Percentiles rank a stretch among this genome's conserved stretches.
Conservation (phyloP, 148 eudicot genomes). For the Vaccinium macrocarpon region DNA sequence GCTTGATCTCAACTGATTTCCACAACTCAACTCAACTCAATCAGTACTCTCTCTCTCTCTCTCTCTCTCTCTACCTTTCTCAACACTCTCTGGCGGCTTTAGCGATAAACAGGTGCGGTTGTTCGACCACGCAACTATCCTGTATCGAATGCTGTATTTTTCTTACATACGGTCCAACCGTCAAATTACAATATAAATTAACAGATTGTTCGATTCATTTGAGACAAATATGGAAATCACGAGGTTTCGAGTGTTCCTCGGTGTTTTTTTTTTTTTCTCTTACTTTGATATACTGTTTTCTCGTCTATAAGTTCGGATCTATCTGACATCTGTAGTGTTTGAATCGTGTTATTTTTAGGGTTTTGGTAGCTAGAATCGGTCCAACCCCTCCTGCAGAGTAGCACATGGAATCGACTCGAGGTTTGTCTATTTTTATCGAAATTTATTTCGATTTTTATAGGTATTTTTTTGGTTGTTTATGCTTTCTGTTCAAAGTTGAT, state of each 20-base stretch:
- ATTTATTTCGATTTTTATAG: too few species aligned
- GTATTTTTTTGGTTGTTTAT: too few species aligned
- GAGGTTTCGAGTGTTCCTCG: slow-evolving; percentile 14
- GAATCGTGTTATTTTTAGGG: slow-evolving; percentile 21
- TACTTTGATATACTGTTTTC: slow-evolving; percentile 19
- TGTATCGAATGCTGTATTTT: not conserved
- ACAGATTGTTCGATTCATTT: not conserved
- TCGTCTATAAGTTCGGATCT: slow-evolving; percentile 53
- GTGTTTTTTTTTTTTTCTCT: not conserved
- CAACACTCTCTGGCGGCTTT: slow-evolving; percentile 23
- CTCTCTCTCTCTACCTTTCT: slow-evolving; percentile 14
- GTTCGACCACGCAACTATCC: slow-evolving; percentile 11
- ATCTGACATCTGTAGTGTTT: slow-evolving; percentile 26
- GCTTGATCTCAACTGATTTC: not conserved
- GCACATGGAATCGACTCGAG: not conserved
- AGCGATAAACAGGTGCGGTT: slow-evolving; percentile 17
- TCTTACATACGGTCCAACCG: not conserved
- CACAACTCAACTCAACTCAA: not conserved
- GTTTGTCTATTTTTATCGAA: slow-evolving; percentile 2
- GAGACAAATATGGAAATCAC: slow-evolving; percentile 19
- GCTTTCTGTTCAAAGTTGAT: too few species aligned
- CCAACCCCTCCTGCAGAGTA: slow-evolving; percentile 1
- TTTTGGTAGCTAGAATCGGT: slow-evolving; percentile 19
- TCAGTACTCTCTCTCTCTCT: slow-evolving; percentile 16
- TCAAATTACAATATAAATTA: too few species aligned